Evolutionary conservation across 257 asterid species (phyloP).

Genomic region (Nicotiana paniculata): DNA sequence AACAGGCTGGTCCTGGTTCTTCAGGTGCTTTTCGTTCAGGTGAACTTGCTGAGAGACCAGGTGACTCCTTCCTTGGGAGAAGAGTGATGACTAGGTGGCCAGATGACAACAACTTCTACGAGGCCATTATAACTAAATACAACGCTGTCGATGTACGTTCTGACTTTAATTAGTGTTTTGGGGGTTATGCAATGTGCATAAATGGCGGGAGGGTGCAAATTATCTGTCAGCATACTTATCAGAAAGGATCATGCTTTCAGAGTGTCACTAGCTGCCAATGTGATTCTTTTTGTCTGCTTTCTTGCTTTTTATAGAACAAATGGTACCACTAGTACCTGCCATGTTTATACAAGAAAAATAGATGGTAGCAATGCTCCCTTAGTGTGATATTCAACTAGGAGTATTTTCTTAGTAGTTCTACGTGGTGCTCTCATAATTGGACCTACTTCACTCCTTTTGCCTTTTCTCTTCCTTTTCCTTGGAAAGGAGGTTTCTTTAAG

Average conservation of each 20-base stretch:
- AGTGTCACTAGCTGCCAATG: not conserved
- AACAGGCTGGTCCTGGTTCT: constrained; percentile 46
- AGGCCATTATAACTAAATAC: constrained; percentile 76
- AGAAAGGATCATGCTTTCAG: not conserved
- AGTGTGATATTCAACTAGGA: not conserved
- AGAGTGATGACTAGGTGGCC: constrained; percentile 98
- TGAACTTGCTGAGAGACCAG: constrained; percentile 52
- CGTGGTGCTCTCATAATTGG: not conserved
- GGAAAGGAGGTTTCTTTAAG: not conserved
- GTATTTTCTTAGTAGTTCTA: not conserved
- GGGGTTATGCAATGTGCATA: not conserved
- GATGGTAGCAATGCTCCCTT: not conserved
- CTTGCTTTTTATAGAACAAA: not conserved
- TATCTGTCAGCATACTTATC: not conserved
- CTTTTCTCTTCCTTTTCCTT: not conserved
- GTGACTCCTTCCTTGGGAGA: constrained; percentile 68
- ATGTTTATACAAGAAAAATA: not conserved
- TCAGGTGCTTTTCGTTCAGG: constrained; percentile 41
- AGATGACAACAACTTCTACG: constrained; percentile 80
- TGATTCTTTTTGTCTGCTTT: not conserved
- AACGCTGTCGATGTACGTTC: constrained; percentile 66
- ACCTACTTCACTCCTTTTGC: too few relatives aligned
- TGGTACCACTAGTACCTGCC: not conserved
- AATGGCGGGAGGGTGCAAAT: not conserved
- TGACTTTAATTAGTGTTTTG: constrained; percentile 9